phyloP scores from a whole-genome alignment of 2,329 filamentous ascomycete species.

The Cercospora sojina region DNA sequence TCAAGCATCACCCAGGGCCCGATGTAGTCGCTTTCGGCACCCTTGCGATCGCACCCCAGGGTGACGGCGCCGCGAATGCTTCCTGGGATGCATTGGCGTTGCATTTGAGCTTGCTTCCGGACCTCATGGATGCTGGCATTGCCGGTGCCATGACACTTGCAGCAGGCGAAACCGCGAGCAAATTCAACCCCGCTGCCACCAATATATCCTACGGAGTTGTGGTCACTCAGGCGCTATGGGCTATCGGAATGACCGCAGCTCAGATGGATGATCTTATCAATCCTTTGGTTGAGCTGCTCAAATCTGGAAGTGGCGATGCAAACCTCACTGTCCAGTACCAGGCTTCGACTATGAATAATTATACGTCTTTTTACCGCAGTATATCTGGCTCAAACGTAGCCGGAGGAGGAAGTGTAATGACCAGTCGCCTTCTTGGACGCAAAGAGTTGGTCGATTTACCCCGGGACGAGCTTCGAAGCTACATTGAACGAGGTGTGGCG shows the following conservation, averaged over 20 bases:
- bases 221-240: constrained; percentile 34
- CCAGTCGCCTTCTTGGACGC: constrained; percentile 40
- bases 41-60: constrained; percentile 21
- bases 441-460: constrained; percentile 32
- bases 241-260: constrained; percentile 31
- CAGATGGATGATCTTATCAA: constrained; percentile 25
- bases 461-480: constrained; percentile 10
- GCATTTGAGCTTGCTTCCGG: constrained; percentile 30
- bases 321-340: constrained; percentile 15
- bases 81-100: constrained; percentile 40
- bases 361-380: constrained; percentile 29
- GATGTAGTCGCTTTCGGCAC: constrained; percentile 17
- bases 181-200: constrained; percentile 39
- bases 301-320: constrained; percentile 12
- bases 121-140: constrained; percentile 36
- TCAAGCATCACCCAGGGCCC: constrained; percentile 33
- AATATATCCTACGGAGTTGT: constrained; percentile 33
- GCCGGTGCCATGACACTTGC: constrained; percentile 30
- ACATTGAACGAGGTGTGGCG: constrained; percentile 22
- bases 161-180: constrained; percentile 19
- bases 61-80: constrained; percentile 34
- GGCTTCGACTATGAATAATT: constrained; percentile 32
- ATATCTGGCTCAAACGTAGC: constrained; percentile 34
- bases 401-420: constrained; percentile 36
- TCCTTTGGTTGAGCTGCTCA: constrained; percentile 19